Conservation (phyloP, 352 stramenopile genomes). For the Phytophthora tentaculata region DNA sequence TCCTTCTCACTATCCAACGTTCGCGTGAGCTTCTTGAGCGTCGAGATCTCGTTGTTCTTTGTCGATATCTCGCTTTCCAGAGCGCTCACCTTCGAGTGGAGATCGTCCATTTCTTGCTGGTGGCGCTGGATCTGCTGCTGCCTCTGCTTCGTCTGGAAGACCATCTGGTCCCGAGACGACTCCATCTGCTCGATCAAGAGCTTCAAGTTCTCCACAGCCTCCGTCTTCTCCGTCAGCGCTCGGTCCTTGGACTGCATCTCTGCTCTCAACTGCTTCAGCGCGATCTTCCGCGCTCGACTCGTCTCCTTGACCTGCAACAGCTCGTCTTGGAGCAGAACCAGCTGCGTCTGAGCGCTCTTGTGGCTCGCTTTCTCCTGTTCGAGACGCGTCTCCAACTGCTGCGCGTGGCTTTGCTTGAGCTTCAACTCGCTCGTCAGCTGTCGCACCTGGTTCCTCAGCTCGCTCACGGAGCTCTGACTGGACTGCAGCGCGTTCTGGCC, state of each 20-base stretch:
- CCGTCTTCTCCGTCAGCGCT: constrained; percentile 67
- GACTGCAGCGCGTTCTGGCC: constrained; percentile 63
- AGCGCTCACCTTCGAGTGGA: constrained; percentile 54
- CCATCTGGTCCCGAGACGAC: constrained; percentile 77
- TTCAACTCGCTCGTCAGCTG: constrained; percentile 72
- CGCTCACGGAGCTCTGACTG: constrained; percentile 58
- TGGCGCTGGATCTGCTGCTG: constrained; percentile 69
- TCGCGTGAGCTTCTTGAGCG: constrained; percentile 72
- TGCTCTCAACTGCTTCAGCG: constrained; percentile 62
- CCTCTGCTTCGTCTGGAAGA: constrained; percentile 80
- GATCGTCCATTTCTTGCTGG: constrained; percentile 57
- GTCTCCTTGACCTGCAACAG: constrained; percentile 59
- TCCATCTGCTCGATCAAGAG: constrained; percentile 86
- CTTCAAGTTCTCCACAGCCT: constrained; percentile 71
- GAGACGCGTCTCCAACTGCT: constrained; percentile 68
- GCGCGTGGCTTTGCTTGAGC: constrained; percentile 50
- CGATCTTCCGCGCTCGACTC: constrained; percentile 58
- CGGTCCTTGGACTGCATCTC: constrained; percentile 65
- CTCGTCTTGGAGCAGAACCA: constrained; percentile 67
- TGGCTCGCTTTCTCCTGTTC: constrained; percentile 70
- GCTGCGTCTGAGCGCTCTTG: constrained; percentile 63
- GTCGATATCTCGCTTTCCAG: constrained; percentile 51
- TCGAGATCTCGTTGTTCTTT: constrained; percentile 57
- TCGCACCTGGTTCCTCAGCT: constrained; percentile 65
- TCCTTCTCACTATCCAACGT: constrained; percentile 82